phyloP scores from a whole-genome alignment of 345 rosid species.

The Lepidium aucheri region DNA sequence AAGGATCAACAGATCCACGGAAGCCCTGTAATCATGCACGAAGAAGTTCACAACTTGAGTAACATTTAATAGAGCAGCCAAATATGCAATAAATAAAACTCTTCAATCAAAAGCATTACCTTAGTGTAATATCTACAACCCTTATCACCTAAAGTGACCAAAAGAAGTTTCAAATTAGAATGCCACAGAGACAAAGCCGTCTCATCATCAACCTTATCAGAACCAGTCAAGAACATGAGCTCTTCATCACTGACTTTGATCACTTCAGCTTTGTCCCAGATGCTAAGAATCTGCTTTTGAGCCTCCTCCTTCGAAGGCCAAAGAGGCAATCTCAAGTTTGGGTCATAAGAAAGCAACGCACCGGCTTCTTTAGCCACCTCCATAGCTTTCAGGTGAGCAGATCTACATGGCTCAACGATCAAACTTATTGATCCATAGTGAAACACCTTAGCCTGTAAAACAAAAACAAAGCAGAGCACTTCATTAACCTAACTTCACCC shows the following conservation, averaged over 20 bases:
- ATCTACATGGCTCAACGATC: slow-evolving; percentile 98
- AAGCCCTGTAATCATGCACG: slow-evolving; percentile 38
- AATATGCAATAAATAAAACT: neutral
- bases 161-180: slow-evolving; percentile 64
- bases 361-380: slow-evolving; percentile 83
- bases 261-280: slow-evolving; percentile 96
- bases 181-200: slow-evolving; percentile 89
- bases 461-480: neutral
- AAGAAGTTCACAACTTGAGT: neutral
- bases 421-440: slow-evolving; percentile 97
- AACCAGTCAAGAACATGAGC: slow-evolving; percentile 90
- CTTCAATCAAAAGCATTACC: slow-evolving; percentile 31
- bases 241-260: slow-evolving; percentile 93
- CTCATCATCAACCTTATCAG: slow-evolving; percentile 62
- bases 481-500: neutral
- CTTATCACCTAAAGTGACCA: slow-evolving; percentile 89
- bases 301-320: slow-evolving; percentile 94
- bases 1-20: slow-evolving; percentile 71
- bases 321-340: slow-evolving; percentile 83
- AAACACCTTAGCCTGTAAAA: slow-evolving; percentile 63
- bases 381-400: slow-evolving; percentile 91
- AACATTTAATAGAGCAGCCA: neutral
- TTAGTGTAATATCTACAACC: slow-evolving; percentile 95
- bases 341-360: slow-evolving; percentile 89
- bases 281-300: slow-evolving; percentile 75